phyloP scores from a whole-genome alignment of 1,284 basidiomycete species.

The Veloboletus limbatus region DNA sequence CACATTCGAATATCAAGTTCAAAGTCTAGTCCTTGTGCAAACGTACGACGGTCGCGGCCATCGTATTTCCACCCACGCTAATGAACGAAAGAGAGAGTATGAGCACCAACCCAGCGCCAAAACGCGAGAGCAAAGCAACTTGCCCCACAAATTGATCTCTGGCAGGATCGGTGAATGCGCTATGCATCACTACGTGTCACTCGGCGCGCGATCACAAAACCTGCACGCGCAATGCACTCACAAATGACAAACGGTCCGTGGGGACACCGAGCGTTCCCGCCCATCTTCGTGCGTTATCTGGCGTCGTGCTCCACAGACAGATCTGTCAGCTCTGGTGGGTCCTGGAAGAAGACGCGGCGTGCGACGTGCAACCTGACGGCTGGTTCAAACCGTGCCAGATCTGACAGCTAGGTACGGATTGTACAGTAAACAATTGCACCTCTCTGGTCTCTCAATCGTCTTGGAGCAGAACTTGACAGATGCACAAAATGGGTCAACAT shows the following conservation, averaged over 20 bases:
- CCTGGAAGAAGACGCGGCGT: not conserved
- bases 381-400: conserved; percentile 58
- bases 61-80: conserved; percentile 9
- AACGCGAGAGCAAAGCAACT: not conserved
- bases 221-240: too few relatives aligned
- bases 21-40: too few relatives aligned
- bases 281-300: conserved; percentile 47
- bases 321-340: too few relatives aligned
- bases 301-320: conserved; percentile 53
- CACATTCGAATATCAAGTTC: too few relatives aligned
- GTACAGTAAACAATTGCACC: conserved; percentile 50
- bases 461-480: conserved; percentile 39
- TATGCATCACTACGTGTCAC: too few relatives aligned
- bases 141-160: conserved; percentile 10
- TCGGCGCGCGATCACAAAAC: too few relatives aligned
- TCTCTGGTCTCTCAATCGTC: conserved; percentile 51
- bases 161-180: conserved; percentile 12
- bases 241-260: too few relatives aligned
- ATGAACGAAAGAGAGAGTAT: not conserved
- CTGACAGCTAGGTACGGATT: conserved; percentile 54
- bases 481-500: not conserved
- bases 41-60: too few relatives aligned
- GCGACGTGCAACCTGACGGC: conserved; percentile 56
- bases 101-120: too few relatives aligned
- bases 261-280: too few relatives aligned